Base-by-base conservation (phyloP, 306 rosid genomes). In the Phaseolus lunatus region DNA sequence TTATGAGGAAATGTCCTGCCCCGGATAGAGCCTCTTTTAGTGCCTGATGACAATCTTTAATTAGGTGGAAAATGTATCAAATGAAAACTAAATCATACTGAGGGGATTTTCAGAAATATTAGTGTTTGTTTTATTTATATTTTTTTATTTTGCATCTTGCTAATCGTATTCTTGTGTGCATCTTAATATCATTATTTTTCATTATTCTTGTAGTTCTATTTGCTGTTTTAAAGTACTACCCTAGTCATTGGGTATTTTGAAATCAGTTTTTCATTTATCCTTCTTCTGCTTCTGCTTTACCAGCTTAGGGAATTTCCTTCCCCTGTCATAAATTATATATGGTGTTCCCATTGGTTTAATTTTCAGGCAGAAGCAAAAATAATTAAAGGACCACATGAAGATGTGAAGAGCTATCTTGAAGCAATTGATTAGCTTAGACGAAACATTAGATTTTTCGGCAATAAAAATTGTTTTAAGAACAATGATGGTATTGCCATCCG, bases 301-400 rank as follows among this genome's bases (percentile, higher is more conserved):
- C 18, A 57, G 15, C 18, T 24, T 57, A 57, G 22, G 63, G 64
- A 23, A 12, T 57, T 57, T 57, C 41, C 20, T 59, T 59, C 29
- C 9, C 13, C 16, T 61, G 44, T 31, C 44, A 61, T 29, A 31
- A n/a, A n/a, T n/a, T n/a, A n/a, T 23, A 67, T 44, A 13, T 43
- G 12, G 45, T 72, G 57, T 47, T 67, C 53, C 22, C 49, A 54
- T 67, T 62, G 41, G 50, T 73, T 37, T 22, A 78, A 85, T 59
- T 49, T 15, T 65, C 85, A 92, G 97, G 95, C 92, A 3, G 96
- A 92, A 82, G 37, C 82, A 5, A 92, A 90, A 83, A 92, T 92
- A 74, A 82, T 84, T 47, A 85, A 69, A 75, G 97, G 97, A 69
- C 97, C 97, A 3, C 91, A 85, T 85, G 97, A 92, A 83, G 88